Evolutionary conservation across 352 stramenopile genomes (phyloP), one percentile per base, ranked within the genome.

Genomic region (Phytophthora pistaciae): DNA sequence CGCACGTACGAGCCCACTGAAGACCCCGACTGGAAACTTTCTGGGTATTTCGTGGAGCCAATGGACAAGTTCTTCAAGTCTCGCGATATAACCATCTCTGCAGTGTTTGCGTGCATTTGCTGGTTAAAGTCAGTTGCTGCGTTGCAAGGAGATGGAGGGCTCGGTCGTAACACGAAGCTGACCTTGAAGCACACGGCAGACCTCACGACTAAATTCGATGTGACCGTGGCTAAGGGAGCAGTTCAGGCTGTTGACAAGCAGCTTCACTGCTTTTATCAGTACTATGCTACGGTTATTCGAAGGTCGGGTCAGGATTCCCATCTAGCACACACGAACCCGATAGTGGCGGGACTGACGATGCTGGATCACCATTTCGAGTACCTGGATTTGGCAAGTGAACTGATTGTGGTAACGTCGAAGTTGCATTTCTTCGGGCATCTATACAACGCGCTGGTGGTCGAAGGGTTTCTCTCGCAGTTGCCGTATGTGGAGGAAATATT

Each of bases 391-490:
- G 44, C 20, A 21, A 11, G 55, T 74, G 8, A 27, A 44, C 36
- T 44, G 3, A 3, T 11, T 50, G 40, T 56, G 70, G 71, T 36
- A 31, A 68, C 66, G 14, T 60, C 56, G 2, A 68, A 52, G 1
- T 58, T 78, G 66, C 59, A 31, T 78, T n/a, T n/a, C n/a, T n/a
- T 82, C 29, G 54, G 60, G 1, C 66, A 82, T 21, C 38, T 83
- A 25, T 83, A 78, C 54, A 60, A 61, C 27, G 72, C 68, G 20
- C 54, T 83, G 1, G 23, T 56, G 38, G 54, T 69, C 13, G 53
- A 58, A n/a, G 21, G 55, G 1, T 53, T 78, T 21, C 16, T 83
- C 1, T 11, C 50, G 0, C n/a, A 18, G 18, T 72, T 75, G 11
- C 58, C 67, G 11, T 74, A 78, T 53, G 59, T 78, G 7, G 72